These are phyloP conservation scores for Sphaerulina vaccinii DNA, from an alignment of 2,329 filamentous ascomycete species.

Conservation along the genomic window DNA sequence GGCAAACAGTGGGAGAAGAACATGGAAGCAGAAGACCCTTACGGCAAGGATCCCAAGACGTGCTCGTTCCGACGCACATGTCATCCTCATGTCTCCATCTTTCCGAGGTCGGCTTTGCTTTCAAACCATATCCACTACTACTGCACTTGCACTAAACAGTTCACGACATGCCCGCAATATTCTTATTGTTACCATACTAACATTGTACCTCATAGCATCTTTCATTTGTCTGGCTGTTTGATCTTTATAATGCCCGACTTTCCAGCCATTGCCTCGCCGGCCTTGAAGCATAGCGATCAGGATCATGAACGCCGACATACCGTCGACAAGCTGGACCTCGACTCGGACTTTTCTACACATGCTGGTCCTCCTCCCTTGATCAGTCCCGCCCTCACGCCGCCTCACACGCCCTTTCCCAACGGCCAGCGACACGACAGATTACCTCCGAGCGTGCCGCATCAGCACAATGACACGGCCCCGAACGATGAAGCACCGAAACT, in stretches of 20 bases:
- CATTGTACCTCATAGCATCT: neutral
- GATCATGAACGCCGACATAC: constrained; percentile 26
- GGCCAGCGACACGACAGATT: constrained; percentile 38
- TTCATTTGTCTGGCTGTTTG: neutral
- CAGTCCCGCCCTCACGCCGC: constrained; percentile 48
- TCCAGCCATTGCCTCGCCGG: constrained; percentile 49
- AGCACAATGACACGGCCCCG: constrained; percentile 27
- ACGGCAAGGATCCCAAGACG: neutral
- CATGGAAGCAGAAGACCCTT: neutral
- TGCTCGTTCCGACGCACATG: constrained; percentile 4
- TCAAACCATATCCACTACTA: neutral
- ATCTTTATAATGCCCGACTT: constrained; percentile 50
- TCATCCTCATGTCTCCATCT: neutral
- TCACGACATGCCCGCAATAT: neutral
- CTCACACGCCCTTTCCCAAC: constrained; percentile 30
- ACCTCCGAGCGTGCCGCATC: constrained; percentile 47
- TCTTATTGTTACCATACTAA: neutral
- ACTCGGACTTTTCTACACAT: constrained; percentile 29
- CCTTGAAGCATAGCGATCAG: constrained; percentile 43
- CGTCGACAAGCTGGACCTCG: constrained; percentile 42
- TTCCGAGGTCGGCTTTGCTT: neutral
- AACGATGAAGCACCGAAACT: constrained; percentile 64
- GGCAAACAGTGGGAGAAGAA: neutral
- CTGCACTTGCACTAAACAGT: neutral
- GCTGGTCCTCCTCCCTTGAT: constrained; percentile 45